Percentiles rank a stretch among this genome's conserved stretches.
phyloP scores from a whole-genome alignment of 495 filamentous ascomycete species.

The Parmelia sp. region DNA sequence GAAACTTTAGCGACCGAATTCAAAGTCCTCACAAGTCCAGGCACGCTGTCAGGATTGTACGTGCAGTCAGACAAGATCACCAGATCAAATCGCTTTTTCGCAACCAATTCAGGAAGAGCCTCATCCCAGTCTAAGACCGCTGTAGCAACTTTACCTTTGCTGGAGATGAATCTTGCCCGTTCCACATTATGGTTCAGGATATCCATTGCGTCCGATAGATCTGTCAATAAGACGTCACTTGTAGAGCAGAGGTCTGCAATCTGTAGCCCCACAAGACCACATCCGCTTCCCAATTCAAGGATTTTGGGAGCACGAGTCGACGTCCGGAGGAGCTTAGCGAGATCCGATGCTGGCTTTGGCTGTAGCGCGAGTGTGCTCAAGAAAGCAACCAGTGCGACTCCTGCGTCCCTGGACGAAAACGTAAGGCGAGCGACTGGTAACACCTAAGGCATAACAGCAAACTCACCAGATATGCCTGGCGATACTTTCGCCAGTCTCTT shows the following conservation, averaged over 20 bases:
- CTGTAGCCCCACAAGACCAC: slow-evolving; percentile 75
- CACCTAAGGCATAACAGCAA: not conserved
- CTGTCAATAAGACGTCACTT: slow-evolving; percentile 65
- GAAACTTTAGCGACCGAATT: slow-evolving; percentile 45
- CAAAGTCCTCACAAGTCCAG: slow-evolving; percentile 67
- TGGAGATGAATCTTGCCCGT: slow-evolving; percentile 32
- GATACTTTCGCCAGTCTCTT: slow-evolving; percentile 93
- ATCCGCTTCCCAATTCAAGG: slow-evolving; percentile 77
- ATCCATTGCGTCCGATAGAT: slow-evolving; percentile 70
- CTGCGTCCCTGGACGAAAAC: slow-evolving; percentile 55
- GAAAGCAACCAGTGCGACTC: slow-evolving; percentile 49
- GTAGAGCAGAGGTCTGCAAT: slow-evolving; percentile 53
- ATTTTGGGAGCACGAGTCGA: slow-evolving; percentile 42
- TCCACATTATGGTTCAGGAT: slow-evolving; percentile 53
- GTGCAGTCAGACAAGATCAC: slow-evolving; percentile 88
- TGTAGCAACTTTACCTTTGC: slow-evolving; percentile 43
- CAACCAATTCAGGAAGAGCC: slow-evolving; percentile 36
- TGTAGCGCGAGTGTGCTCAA: slow-evolving; percentile 22
- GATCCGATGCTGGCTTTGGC: slow-evolving; percentile 24
- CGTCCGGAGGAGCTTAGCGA: slow-evolving; percentile 30
- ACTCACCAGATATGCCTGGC: slow-evolving; percentile 86
- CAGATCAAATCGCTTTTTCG: slow-evolving; percentile 54
- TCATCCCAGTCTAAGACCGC: slow-evolving; percentile 71
- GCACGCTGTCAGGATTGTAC: slow-evolving; percentile 81
- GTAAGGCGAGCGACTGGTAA: not conserved